Evolutionary conservation across 805 yeast genomes (phyloP), one percentile per base, ranked within the genome.

Genomic region (Suhomyces xylopsoci): DNA sequence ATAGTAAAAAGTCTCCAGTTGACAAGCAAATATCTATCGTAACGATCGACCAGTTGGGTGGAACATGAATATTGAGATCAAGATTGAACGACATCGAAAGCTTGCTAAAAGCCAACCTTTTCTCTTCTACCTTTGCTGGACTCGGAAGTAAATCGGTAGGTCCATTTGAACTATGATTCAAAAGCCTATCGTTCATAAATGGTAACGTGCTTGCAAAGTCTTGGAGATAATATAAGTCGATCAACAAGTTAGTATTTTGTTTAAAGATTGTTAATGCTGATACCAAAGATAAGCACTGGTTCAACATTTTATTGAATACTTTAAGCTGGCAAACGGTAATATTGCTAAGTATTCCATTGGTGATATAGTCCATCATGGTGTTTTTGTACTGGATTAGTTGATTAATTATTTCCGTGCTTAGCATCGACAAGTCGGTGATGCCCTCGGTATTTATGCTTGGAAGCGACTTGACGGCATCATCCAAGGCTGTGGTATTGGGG

Each of bases 1-100:
- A 68, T 3, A 90, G 52, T 0, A 85, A 56, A 25, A 91, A 68
- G 61, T 82, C 85, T 0, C 85, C 87, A 7, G 85, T 78, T 7
- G 73, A 59, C 0, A 80, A 69, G 55, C 90, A 83, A 7, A 82
- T 62, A 59, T 86, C 92, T 22, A 91, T 66, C 0, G 86, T 74
- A 0, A 89, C 68, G 0, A 85, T 78, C 3, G 74, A 60, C 92
- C 91, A 87, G 19, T 68, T 65, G 0, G 64, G 52, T 0, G 88
- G 88, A 28, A 49, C 32, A 25, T 49, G 26, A n/a, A 48, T n/a
- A 20, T 51, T 53, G 40, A 57, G 17, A n/a, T 55, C 57, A 15
- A 49, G 49, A 30, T 46, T 51, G 48, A 57, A 57, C 8, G 22
- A 19, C 46, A 48, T 53, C 20, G 36, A 49, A 24, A n/a, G 25